Base-by-base conservation (phyloP, 371 early-diverging fungal genomes). In the Apophysomyces trapeziformis region DNA sequence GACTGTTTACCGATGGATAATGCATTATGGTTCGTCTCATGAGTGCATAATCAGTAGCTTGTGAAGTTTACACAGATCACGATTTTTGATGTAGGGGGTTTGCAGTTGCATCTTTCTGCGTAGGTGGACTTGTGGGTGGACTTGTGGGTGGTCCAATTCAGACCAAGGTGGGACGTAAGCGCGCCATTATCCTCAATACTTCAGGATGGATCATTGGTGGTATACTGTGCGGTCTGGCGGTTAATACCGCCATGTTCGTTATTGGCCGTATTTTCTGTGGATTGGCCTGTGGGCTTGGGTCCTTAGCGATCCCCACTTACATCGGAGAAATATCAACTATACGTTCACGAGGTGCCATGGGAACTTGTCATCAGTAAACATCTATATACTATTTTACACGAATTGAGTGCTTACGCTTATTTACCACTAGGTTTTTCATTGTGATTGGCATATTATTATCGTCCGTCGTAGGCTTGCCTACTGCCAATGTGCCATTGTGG, bases 291-390 rank as follows among this genome's bases (percentile, higher is more conserved):
- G 96, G 96, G 13, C 72, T 90, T 2, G 87, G 89, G 13, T 88
- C 92, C 44, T 87, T 88, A 32, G 85, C 85, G n/a, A 87, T 91
- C 2, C 91, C 96, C 0, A 84, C 88, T 1, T 96, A 95, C 66
- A 83, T 95, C 37, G 87, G 87, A 7, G 92, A 94, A 64, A 85
- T 94, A 45, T 75, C 93, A 7, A 91, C 94, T 0, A 80, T 84
- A 1, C 75, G 79, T 7, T 74, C 77, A 9, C 83, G 93, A 62
- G 95, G 94, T 9, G 77, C 83, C 6, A 73, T 91, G 66, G 83
- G 87, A 38, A 81, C 90, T 38, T 84, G 87, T 62, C 86, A 94
- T 71, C 94, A 93, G 80, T 72, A 68, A 39, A 54, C 13, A 11
- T 38, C 32, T 26, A 26, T 26, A 26, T 3, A 26, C 2, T 26